Evolutionary conservation across 805 yeast species (phyloP), one percentile per base, ranked within the genome.

Genomic region (Starmerella bombi): DNA sequence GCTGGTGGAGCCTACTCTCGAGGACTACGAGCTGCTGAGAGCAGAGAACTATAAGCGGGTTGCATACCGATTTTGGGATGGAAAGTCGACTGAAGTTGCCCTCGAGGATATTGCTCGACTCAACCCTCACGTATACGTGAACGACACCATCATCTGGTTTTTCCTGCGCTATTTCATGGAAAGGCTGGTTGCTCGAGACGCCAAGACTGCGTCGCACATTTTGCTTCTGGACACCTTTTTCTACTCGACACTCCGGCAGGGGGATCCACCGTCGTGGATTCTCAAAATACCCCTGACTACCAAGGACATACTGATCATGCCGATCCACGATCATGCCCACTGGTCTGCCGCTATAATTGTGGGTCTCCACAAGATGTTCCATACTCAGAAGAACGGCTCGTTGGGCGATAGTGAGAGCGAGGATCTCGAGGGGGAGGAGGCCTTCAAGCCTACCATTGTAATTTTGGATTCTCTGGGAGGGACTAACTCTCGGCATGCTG

Each of bases 101-200:
- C 70, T 73, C 44, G 67, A 72, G 29, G 98, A 91, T 55, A 83
- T 80, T 57, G 73, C 72, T 46, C 80, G 95, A 34, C 66, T 88
- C 8, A 75, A 77, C 53, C 77, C 79, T 43, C 76, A 77, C 35
- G 82, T 80, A 46, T 88, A 94, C 86, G 72, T 91, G 36, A 88
- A 91, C 61, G 98, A 91, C 54, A 72, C 80, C 0, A 64, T 91
- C 37, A 77, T 91, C 41, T 94, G 84, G 58, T 88, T 88, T 56
- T 85, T 82, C 53, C 65, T 83, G 65, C 52, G 56, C 51, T 37
- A 53, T 55, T 31, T 38, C 22, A 50, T 40, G 34, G 58, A 38
- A 36, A 43, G 45, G 39, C 65, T 61, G 45, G 66, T 9, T 21
- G 49, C n/a, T 43, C 45, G 12, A 5, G 50, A 55, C 4, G 53